Evolutionary conservation across 352 stramenopile genomes (phyloP).

Genomic region (Phytopythium mirpurense): DNA sequence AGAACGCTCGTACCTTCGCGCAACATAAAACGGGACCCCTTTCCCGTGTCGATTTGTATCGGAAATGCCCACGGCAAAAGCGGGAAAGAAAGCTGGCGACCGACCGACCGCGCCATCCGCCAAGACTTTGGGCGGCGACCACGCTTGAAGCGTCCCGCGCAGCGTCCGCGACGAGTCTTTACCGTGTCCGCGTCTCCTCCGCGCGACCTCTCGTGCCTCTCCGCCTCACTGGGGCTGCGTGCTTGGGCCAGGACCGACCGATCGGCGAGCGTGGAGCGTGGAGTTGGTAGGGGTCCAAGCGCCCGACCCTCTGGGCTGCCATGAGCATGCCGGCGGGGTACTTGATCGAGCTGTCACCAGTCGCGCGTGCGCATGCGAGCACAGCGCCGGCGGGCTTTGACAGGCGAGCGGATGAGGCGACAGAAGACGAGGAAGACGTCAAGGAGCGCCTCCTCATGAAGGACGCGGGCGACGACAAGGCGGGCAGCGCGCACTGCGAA

Average conservation of each 20-base stretch:
- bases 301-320: neutral
- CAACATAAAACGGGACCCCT: constrained; percentile 1
- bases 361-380: constrained; percentile 1
- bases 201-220: neutral
- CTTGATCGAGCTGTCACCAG: constrained; percentile 3
- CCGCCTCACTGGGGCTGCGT: neutral
- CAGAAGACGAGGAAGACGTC: neutral
- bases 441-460: neutral
- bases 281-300: neutral
- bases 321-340: constrained; percentile 2
- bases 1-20: constrained; percentile 6
- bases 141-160: neutral
- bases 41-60: neutral
- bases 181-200: neutral
- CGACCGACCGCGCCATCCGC: neutral
- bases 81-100: neutral
- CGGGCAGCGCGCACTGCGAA: constrained; percentile 16
- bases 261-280: neutral
- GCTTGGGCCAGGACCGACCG: neutral
- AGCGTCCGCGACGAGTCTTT: neutral
- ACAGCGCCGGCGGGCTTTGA: neutral
- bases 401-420: neutral
- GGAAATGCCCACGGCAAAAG: neutral
- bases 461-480: neutral
- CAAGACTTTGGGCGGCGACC: neutral